Base-by-base conservation (phyloP, 2,329 filamentous ascomycete species). In the Phaeosphaeriaceae sp. region DNA sequence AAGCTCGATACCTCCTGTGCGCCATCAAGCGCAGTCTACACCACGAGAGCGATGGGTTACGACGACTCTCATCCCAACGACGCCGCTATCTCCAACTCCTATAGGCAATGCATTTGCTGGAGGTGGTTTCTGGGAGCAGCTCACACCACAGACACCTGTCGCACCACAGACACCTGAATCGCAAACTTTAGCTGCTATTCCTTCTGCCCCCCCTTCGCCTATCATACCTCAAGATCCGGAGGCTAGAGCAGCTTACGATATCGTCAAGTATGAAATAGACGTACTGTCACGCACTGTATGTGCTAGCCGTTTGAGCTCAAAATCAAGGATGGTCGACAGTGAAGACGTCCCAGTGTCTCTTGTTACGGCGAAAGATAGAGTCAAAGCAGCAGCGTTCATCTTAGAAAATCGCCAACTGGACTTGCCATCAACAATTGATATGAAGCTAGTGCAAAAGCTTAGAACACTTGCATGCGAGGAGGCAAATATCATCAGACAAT, bases 31-130 rank as follows among this genome's bases (percentile, higher is more conserved):
- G 6, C 29, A 52, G 4, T 35, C 23, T n/a, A 54, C 39, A 7
- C 45, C 60, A 15, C 51, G 56, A n/a, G 44, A 49, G 15, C 54
- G 56, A 6, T 61, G 61, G 60, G 60, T 59, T 15, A 12, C 58
- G 34, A 30, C 56, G 16, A 26, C 38, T 3, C 17, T 41, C 9
- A 51, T 54, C 0, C 56, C 56, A 6, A 35, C 46, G 13, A 62
- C 54, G 9, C 58, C 62, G 7, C 42, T 62, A 0, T 53, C 59
- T 1, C 47, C 57, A 2, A 50, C 44, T 6, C 48, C 54, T 4
- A 9, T 46, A 3, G 54, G 50, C 28, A 64, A 64, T 9, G 50
- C 61, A 1, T 66, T 66, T 36, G 51, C 52, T 2, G 42, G 32
- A 16, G 56, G 50, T 3, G 61, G 60, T 6, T 54, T 52, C 34